A percentile compares a stretch with the other conserved stretches of the same genome.
These are phyloP conservation scores for Hydrangea macrophylla DNA, from an alignment of 148 eudicot species.

Conservation along the genomic window DNA sequence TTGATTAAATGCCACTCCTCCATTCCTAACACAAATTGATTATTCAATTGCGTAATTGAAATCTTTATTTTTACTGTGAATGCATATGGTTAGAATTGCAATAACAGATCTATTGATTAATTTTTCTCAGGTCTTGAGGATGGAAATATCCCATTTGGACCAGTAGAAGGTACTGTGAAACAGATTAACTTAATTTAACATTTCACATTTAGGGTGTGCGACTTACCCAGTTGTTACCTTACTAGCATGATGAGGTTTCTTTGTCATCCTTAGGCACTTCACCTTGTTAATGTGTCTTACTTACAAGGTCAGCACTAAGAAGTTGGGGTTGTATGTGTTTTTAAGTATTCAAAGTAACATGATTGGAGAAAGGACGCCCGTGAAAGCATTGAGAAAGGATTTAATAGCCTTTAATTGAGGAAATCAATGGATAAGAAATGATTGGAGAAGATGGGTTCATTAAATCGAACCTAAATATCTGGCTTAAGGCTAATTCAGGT, in stretches of 20 bases:
- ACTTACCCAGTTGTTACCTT: neutral
- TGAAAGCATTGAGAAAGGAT: too few relatives aligned
- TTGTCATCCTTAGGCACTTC: neutral
- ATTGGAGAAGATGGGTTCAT: too few relatives aligned
- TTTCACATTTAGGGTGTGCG: neutral
- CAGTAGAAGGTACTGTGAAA: conserved; percentile 54
- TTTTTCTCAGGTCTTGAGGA: conserved; percentile 57
- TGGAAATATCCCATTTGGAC: conserved; percentile 62
- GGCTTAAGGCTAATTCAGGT: too few relatives aligned
- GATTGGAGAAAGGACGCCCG: too few relatives aligned
- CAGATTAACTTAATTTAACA: conserved; percentile 1
- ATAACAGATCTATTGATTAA: conserved; percentile 9
- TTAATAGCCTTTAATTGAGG: too few relatives aligned
- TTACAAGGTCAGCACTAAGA: neutral
- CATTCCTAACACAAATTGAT: neutral
- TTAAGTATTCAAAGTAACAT: too few relatives aligned
- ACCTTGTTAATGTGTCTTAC: neutral
- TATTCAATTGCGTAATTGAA: neutral
- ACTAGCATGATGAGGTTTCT: neutral
- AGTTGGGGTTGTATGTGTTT: neutral
- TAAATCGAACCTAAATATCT: too few relatives aligned
- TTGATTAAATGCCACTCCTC: neutral
- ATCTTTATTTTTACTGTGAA: neutral
- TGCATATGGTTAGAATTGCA: neutral
- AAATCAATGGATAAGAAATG: too few relatives aligned